Percentiles rank a stretch among this genome's conserved stretches.
Conservation (phyloP, 768 basidiomycete genomes). For the Russula sp. region DNA sequence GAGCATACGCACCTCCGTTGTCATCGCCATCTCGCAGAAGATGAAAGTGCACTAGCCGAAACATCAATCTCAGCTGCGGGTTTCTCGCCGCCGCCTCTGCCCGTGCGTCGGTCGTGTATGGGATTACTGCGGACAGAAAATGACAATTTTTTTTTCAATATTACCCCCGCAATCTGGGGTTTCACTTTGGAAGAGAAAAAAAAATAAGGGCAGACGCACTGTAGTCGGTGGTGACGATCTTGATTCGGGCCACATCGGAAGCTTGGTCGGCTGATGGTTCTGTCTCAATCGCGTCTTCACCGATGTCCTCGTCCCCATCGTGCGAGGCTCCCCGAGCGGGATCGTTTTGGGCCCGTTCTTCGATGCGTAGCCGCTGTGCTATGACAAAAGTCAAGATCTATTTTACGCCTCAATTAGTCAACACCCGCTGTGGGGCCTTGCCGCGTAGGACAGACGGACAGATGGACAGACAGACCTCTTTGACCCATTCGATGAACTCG, state of each 20-base stretch:
- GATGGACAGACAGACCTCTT: conserved; percentile 55
- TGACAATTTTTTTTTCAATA: conserved; percentile 12
- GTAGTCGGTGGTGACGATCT: conserved; percentile 66
- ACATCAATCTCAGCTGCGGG: conserved; percentile 76
- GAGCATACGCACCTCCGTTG: conserved; percentile 50
- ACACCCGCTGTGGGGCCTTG: conserved; percentile 1
- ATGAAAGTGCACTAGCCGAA: conserved; percentile 73
- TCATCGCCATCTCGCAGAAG: conserved; percentile 41
- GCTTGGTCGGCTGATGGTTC: conserved; percentile 39
- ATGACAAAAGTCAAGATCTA: conserved; percentile 65
- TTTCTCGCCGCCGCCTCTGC: conserved; percentile 77
- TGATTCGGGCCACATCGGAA: conserved; percentile 64
- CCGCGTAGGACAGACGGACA: conserved; percentile 34
- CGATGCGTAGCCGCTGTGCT: conserved; percentile 53
- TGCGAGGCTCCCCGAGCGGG: conserved; percentile 36
- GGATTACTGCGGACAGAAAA: conserved; percentile 54
- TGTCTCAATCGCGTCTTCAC: conserved; percentile 26
- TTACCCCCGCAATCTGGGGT: neutral
- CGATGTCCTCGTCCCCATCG: conserved; percentile 37
- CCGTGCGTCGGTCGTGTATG: conserved; percentile 69
- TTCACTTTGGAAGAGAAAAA: conserved; percentile 1
- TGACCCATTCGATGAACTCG: conserved; percentile 73
- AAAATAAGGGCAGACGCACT: conserved; percentile 46
- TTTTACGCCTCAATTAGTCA: conserved; percentile 17
- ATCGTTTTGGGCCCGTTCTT: conserved; percentile 56